phyloP scores from a whole-genome alignment of 495 filamentous ascomycete species.

The Xylaria bambusicola region DNA sequence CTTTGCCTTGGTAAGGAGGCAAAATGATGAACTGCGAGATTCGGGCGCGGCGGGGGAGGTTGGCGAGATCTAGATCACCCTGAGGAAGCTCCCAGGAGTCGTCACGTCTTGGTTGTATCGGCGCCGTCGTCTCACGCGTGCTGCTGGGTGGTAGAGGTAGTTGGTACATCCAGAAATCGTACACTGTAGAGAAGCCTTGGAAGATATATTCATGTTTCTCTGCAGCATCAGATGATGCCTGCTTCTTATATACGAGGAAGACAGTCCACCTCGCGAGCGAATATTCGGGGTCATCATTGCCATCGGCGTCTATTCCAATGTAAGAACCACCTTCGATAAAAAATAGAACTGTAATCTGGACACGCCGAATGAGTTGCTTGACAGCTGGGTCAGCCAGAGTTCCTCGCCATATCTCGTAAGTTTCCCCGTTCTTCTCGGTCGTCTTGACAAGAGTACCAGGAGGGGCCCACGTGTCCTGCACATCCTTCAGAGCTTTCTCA shows the following conservation, averaged over 20 bases:
- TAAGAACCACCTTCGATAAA: slow-evolving; percentile 88
- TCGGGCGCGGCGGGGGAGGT: slow-evolving; percentile 67
- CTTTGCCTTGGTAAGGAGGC: slow-evolving; percentile 78
- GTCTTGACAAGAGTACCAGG: slow-evolving; percentile 52
- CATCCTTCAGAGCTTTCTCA: slow-evolving; percentile 55
- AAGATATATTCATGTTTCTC: slow-evolving; percentile 65
- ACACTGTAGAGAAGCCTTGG: slow-evolving; percentile 84
- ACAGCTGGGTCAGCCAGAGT: slow-evolving; percentile 56
- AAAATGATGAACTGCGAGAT: slow-evolving; percentile 96
- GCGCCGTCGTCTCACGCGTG: slow-evolving; percentile 19
- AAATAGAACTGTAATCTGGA: slow-evolving; percentile 80
- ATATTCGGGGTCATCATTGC: slow-evolving; percentile 70
- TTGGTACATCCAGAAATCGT: slow-evolving; percentile 73
- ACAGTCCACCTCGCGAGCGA: slow-evolving; percentile 80
- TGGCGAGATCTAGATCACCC: slow-evolving; percentile 31
- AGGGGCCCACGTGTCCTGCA: slow-evolving; percentile 60
- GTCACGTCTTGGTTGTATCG: slow-evolving; percentile 17
- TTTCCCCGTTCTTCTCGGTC: slow-evolving; percentile 36
- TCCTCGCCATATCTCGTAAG: slow-evolving; percentile 57
- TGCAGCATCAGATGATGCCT: slow-evolving; percentile 41
- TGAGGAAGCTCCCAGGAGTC: slow-evolving; percentile 30
- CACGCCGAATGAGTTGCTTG: slow-evolving; percentile 66
- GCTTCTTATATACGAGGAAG: slow-evolving; percentile 77
- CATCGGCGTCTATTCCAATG: slow-evolving; percentile 65
- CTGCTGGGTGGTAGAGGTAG: slow-evolving; percentile 28